Base-by-base conservation (phyloP, 2,329 filamentous ascomycete species). In the Paracoccidioides lutzii region DNA sequence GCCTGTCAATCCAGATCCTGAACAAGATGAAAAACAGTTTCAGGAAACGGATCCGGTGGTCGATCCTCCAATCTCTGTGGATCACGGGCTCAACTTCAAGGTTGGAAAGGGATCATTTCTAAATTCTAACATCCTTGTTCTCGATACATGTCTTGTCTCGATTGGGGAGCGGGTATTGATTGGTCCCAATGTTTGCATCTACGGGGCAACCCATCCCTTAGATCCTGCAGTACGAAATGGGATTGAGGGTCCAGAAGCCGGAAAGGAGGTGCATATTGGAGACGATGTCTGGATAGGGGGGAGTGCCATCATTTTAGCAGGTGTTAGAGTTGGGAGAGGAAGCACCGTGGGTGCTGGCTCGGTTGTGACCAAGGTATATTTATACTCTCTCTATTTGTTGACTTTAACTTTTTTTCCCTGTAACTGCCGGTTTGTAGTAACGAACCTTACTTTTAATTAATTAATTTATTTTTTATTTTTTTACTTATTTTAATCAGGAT, bases 281-380 rank as follows among this genome's bases (percentile, higher is more conserved):
- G 83, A 89, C 60, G 89, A 94, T 72, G 87, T 86, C 70, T 89
- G 87, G 87, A 70, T 91, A 33, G 86, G 84, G 0, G 86, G 85
- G 0, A 84, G 82, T 63, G 82, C 81, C 4, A 81, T 77, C 28
- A 79, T 95, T 14, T 72, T 90, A 44, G 82, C 87, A 0, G 88
- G 89, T 0, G 82, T 95, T 30, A 90, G 79, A 0, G 84, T 95
- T 60, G 88, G 89, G 0, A 76, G 78, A 55, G 88, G 88, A 0
- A 77, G 75, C 4, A 86, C 84, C 0, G 78, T 94, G 58, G 89
- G 88, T 1, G 88, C 89, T 1, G 87, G 85, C 1, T 88, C 84
- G 66, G 87, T 94, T 4, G 88, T 94, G 30, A 91, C 87, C 1
- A 91, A 85, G 72, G 76, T 77, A 59, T 53, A n/a, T 62, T 30